phyloP scores from a whole-genome alignment of 352 stramenopile genomes.

The Phytophthora litchii region DNA sequence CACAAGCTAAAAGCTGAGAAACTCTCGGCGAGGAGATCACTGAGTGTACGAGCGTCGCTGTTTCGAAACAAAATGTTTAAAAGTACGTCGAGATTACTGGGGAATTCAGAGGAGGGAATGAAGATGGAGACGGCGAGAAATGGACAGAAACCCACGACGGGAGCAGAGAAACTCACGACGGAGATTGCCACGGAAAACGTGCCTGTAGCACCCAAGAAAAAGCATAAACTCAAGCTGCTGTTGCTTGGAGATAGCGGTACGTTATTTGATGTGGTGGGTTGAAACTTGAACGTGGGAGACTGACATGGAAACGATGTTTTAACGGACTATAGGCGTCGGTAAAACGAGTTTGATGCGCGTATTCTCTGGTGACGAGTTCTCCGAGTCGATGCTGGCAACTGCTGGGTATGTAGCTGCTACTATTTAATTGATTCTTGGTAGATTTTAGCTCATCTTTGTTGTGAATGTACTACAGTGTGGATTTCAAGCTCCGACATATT shows the following conservation, averaged over 20 bases:
- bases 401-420: conserved; percentile 73
- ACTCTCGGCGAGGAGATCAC: conserved; percentile 61
- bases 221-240: conserved; percentile 90
- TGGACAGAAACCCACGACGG: conserved; percentile 14
- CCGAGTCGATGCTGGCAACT: conserved; percentile 89
- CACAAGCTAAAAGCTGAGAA: conserved; percentile 84
- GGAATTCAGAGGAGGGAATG: conserved; percentile 27
- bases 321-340: conserved; percentile 65
- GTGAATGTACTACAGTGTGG: conserved; percentile 59
- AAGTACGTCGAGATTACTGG: conserved; percentile 36
- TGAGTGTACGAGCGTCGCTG: conserved; percentile 68
- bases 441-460: conserved; percentile 4
- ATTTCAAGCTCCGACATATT: conserved; percentile 94
- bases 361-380: conserved; percentile 93
- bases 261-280: conserved; percentile 4
- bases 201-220: conserved; percentile 63
- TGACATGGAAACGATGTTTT: conserved; percentile 17
- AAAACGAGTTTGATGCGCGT: conserved; percentile 95
- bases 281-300: not conserved
- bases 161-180: conserved; percentile 21
- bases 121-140: conserved; percentile 23
- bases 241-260: conserved; percentile 89
- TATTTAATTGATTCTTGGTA: not conserved
- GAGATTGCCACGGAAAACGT: conserved; percentile 19
- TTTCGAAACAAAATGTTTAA: conserved; percentile 87